Evolutionary conservation across 129 eudicot genomes (phyloP), one percentile per base, ranked within the genome.

Genomic region (Cynara cardunculus): DNA sequence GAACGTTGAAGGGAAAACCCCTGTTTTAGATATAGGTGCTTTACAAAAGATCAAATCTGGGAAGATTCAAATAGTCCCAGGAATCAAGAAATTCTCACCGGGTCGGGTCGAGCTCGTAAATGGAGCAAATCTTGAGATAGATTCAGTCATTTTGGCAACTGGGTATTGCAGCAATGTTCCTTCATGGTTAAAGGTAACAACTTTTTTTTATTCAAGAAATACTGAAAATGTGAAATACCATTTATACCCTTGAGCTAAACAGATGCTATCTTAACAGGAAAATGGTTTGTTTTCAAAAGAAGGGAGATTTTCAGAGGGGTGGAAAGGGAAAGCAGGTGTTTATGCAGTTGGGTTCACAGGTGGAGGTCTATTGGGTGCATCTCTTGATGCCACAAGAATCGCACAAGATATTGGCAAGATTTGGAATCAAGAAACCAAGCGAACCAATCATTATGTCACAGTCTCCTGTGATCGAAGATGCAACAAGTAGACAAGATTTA

Each of bases 111-210:
- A 89, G 78, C 77, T 95, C 1, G 89, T 89, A 3, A 84, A 92
- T 85, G 97, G 94, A 35, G 74, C 86, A 34, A 77, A 78, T 84
- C 90, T 92, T 82, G 94, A 90, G 53, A 74, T 96, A 39, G 97
- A 96, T 88, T 89, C 91, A 26, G 95, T 96, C 53, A 89, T 96
- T 72, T 78, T 93, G 75, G 98, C 99, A 19, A 96, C 99, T 35
- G 99, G 99, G 46, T 96, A 96, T 79, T 85, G 91, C 82, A 92
- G 99, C 92, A 96, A 96, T 87, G 99, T 96, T 44, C 93, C 99
- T 56, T 85, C 99, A 59, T 96, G 99, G 99, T 78, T 96, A 79
- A 84, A 89, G 98, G 99, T 96, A 73, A 87, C 81, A 65, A 71
- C 24, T 18, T 1, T 22, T 1, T 1, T 18, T 53, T n/a, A 27